A percentile compares a stretch with the other conserved stretches of the same genome.
These are phyloP conservation scores for Musa troglodytarum DNA, from an alignment of 176 grass and related monocot species.

Conservation along the genomic window DNA sequence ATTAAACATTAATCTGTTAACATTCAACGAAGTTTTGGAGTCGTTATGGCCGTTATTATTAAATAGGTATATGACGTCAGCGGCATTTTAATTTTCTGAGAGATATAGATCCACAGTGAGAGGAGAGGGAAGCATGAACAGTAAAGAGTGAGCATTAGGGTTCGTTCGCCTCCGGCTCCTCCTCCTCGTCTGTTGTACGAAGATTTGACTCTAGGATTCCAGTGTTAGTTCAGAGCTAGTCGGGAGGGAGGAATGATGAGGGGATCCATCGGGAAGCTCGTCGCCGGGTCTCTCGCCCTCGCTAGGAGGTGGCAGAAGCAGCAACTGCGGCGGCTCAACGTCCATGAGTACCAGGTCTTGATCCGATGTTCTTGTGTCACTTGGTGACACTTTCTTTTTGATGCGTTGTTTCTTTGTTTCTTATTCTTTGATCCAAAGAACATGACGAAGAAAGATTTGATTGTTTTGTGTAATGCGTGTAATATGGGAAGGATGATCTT, in stretches of 20 bases:
- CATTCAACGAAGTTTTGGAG: too few species aligned
- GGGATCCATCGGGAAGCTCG: constrained; percentile 56
- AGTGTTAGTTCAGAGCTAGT: constrained; percentile 19
- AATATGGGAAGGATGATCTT: not conserved
- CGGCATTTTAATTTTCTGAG: not conserved
- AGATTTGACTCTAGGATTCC: constrained; percentile 31
- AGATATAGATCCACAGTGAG: not conserved
- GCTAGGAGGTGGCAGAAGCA: constrained; percentile 90
- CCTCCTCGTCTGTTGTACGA: not conserved
- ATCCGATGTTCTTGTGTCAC: too few species aligned
- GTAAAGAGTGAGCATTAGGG: not conserved
- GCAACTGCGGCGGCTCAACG: constrained; percentile 98
- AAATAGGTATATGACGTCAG: too few species aligned
- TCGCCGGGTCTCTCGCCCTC: constrained; percentile 52
- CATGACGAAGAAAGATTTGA: not conserved
- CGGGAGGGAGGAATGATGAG: constrained; percentile 48
- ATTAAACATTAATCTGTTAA: too few species aligned
- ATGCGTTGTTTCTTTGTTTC: not conserved
- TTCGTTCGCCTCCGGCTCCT: not conserved
- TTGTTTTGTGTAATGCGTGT: not conserved
- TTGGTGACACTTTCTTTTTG: not conserved
- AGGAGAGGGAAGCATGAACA: not conserved
- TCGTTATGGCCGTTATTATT: too few species aligned
- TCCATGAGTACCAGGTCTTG: constrained; percentile 94
- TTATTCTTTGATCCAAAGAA: not conserved